phyloP scores from a whole-genome alignment of 202 grass and related monocot genomes.

The Sporobolus alterniflorus region DNA sequence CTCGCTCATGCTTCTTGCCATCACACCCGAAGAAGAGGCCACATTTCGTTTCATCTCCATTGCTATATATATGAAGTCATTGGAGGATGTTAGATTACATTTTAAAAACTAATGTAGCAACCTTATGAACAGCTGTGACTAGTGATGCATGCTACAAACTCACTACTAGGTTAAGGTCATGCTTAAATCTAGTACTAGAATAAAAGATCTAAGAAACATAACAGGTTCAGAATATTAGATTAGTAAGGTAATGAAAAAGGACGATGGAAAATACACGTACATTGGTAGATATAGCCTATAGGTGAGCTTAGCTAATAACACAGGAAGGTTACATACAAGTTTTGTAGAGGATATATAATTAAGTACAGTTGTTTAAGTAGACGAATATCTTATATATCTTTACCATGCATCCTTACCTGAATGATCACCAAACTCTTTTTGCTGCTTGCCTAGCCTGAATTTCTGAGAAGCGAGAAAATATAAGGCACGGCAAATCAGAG shows the following conservation, averaged over 20 bases:
- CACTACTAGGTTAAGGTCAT: slow-evolving; percentile 5
- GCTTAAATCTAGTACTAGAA: not conserved
- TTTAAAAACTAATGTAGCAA: not conserved
- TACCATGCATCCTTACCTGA: slow-evolving; percentile 69
- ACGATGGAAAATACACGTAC: not conserved
- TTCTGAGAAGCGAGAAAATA: slow-evolving; percentile 54
- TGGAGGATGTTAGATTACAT: not conserved
- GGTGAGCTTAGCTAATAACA: not conserved
- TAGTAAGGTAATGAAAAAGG: not conserved
- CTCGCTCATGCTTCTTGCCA: slow-evolving; percentile 86
- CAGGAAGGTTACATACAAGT: not conserved
- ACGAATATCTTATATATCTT: not conserved
- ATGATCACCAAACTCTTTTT: slow-evolving; percentile 91
- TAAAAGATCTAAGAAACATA: not conserved
- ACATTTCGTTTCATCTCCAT: slow-evolving; percentile 77
- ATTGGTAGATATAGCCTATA: not conserved
- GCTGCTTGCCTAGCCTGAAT: slow-evolving; percentile 97
- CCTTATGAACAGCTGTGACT: not conserved
- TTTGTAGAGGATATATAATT: not conserved
- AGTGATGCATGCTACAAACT: not conserved
- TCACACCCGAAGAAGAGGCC: slow-evolving; percentile 77
- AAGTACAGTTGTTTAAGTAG: not conserved
- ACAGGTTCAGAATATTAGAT: not conserved
- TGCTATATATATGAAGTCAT: slow-evolving; percentile 25
- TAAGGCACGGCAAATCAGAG: slow-evolving; percentile 15